Base-by-base conservation (phyloP, 169 alveolate genomes). In the Plasmodium knowlesi region DNA sequence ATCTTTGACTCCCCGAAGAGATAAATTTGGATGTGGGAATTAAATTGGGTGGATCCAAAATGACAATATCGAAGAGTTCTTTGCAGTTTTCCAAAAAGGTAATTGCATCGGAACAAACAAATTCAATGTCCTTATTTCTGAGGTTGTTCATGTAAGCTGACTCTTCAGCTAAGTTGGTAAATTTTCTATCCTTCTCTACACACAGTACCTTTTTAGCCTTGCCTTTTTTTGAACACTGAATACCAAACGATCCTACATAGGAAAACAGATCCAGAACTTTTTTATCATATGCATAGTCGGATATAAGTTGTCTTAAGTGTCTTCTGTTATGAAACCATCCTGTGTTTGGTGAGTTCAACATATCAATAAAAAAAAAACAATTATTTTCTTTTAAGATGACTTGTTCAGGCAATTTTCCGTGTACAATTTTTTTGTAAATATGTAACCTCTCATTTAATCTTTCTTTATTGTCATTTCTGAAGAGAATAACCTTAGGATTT, bases 281-380 rank as follows among this genome's bases (percentile, higher is more conserved):
- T 32, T 88, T 88, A 19, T 78, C 70, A 88, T 67, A 78, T 53
- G 94, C 82, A 88, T 88, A 88, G 5, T 30, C 28, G 12, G 83
- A 88, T 41, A 88, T 12, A 32, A 76, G 81, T 37, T 88, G 79
- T 57, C 94, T 76, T 34, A 88, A 54, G 39, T 43, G 12, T 57
- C 82, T 78, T 72, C 94, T 88, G 61, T 88, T 88, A 71, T 78
- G 81, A 79, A 78, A 88, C 94, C 94, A 88, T 57, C 94, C 89
- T 4, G 94, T 88, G 32, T 78, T 78, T 78, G 94, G 94, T 34
- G 94, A 88, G 81, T 76, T 76, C 14, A 88, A 12, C 28, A 88
- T 46, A 88, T 88, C 84, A 32, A 88, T 88, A 37, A 88, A 34
- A 78, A 88, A 88, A 78, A 54, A 78, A 12, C 94, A 88, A 2